Evolutionary conservation across 345 rosid genomes (phyloP).

Genomic region (Lepidium didymum): DNA sequence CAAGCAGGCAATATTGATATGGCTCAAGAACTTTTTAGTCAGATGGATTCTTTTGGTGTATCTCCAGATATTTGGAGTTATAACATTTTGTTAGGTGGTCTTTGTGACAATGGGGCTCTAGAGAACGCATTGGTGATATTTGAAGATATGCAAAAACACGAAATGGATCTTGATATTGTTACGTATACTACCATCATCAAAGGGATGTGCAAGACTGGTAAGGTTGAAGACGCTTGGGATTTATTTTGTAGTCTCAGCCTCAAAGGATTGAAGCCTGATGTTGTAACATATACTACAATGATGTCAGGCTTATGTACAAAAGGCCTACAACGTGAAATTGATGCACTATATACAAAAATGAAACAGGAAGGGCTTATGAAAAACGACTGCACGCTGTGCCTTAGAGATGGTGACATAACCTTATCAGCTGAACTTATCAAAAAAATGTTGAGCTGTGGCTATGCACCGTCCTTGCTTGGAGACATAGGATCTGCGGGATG

Average conservation of each 20-base stretch:
- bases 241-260: slow-evolving; percentile 4
- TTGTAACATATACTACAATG: slow-evolving; percentile 24
- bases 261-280: slow-evolving; percentile 21
- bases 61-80: slow-evolving; percentile 20
- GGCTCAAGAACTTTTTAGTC: slow-evolving; percentile 9
- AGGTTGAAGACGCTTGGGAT: slow-evolving; percentile 18
- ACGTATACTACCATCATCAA: slow-evolving; percentile 11
- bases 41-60: slow-evolving; percentile 16
- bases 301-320: slow-evolving; percentile 18
- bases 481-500: background rate
- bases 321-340: slow-evolving; percentile 9
- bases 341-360: slow-evolving; percentile 8
- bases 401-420: slow-evolving; percentile 2
- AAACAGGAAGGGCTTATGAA: slow-evolving; percentile 9
- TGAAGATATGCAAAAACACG: slow-evolving; percentile 15
- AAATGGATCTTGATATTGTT: slow-evolving; percentile 18
- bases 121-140: slow-evolving; percentile 16
- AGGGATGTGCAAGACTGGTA: slow-evolving; percentile 19
- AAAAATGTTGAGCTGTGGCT: slow-evolving; percentile 10
- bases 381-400: slow-evolving; percentile 5
- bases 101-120: slow-evolving; percentile 14
- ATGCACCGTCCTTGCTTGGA: background rate
- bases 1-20: slow-evolving; percentile 4
- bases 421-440: slow-evolving; percentile 8
- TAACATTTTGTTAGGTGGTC: slow-evolving; percentile 15